Conservation (phyloP, 2,329 filamentous ascomycete species). For the Penicillium sp. region DNA sequence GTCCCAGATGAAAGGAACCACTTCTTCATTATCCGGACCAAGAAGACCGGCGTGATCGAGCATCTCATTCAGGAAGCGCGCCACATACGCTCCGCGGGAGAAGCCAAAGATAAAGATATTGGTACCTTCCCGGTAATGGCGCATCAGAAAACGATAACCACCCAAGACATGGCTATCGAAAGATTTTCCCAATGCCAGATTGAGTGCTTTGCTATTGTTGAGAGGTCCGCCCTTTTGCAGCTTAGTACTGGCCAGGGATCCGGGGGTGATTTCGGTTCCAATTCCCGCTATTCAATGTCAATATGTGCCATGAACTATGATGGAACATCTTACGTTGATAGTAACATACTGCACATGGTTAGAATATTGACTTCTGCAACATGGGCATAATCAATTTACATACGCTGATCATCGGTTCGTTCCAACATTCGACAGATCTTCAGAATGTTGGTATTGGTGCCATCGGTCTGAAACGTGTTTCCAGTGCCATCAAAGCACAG, state of each 20-base stretch:
- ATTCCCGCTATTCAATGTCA: too few relatives aligned
- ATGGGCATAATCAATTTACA: too few relatives aligned
- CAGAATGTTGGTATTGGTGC: conserved; percentile 41
- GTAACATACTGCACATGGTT: too few relatives aligned
- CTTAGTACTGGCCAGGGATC: too few relatives aligned
- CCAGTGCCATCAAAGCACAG: conserved; percentile 42
- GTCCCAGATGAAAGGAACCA: conserved; percentile 77
- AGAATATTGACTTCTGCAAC: conserved; percentile 3
- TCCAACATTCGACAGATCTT: conserved; percentile 43
- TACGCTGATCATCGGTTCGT: too few relatives aligned
- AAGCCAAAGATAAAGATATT: conserved; percentile 67
- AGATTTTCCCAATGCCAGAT: conserved; percentile 69
- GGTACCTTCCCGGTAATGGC: conserved; percentile 56
- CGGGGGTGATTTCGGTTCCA: too few relatives aligned
- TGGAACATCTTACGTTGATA: too few relatives aligned
- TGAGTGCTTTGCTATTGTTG: conserved; percentile 34
- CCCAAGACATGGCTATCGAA: conserved; percentile 77
- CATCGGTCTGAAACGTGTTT: conserved; percentile 38
- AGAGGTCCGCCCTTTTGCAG: too few relatives aligned
- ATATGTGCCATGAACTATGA: too few relatives aligned
- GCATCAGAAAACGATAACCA: conserved; percentile 72
- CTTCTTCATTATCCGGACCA: conserved; percentile 74
- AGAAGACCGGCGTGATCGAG: conserved; percentile 72
- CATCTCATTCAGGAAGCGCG: conserved; percentile 73
- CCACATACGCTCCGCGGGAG: conserved; percentile 64